phyloP scores from a whole-genome alignment of 345 rosid species.

The Angophora floribunda region DNA sequence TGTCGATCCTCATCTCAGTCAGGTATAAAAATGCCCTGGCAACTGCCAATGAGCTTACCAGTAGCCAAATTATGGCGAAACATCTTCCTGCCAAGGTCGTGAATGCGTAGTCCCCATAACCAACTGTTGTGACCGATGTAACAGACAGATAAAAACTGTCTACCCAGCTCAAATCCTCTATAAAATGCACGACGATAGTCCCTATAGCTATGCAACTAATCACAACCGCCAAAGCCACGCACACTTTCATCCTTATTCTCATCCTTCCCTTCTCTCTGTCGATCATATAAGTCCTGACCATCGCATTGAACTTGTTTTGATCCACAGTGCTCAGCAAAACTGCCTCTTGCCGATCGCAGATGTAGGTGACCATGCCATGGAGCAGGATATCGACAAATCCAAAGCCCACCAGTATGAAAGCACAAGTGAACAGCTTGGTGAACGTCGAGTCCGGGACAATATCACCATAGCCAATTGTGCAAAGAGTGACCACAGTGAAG shows the following conservation, averaged over 20 bases:
- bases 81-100: slow-evolving; percentile 33
- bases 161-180: slow-evolving; percentile 48
- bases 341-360: slow-evolving; percentile 55
- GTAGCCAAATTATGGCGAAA: slow-evolving; percentile 55
- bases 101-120: slow-evolving; percentile 59
- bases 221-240: slow-evolving; percentile 38
- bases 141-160: slow-evolving; percentile 57
- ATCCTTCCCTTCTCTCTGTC: slow-evolving; percentile 57
- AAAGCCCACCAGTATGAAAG: slow-evolving; percentile 46
- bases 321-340: slow-evolving; percentile 43
- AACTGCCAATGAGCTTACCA: slow-evolving; percentile 51
- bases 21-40: slow-evolving; percentile 57
- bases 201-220: slow-evolving; percentile 41
- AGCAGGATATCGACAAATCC: slow-evolving; percentile 58
- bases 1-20: slow-evolving; percentile 48
- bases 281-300: slow-evolving; percentile 35
- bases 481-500: slow-evolving; percentile 55
- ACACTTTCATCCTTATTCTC: slow-evolving; percentile 54
- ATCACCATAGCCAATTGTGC: slow-evolving; percentile 68
- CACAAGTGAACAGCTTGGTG: slow-evolving; percentile 49
- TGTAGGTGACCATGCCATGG: slow-evolving; percentile 47
- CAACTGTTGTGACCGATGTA: slow-evolving; percentile 61
- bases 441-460: slow-evolving; percentile 50
- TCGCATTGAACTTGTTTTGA: slow-evolving; percentile 30
- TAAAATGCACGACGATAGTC: slow-evolving; percentile 21